phyloP scores from a whole-genome alignment of 768 basidiomycete genomes.

The Jaapia argillacea region DNA sequence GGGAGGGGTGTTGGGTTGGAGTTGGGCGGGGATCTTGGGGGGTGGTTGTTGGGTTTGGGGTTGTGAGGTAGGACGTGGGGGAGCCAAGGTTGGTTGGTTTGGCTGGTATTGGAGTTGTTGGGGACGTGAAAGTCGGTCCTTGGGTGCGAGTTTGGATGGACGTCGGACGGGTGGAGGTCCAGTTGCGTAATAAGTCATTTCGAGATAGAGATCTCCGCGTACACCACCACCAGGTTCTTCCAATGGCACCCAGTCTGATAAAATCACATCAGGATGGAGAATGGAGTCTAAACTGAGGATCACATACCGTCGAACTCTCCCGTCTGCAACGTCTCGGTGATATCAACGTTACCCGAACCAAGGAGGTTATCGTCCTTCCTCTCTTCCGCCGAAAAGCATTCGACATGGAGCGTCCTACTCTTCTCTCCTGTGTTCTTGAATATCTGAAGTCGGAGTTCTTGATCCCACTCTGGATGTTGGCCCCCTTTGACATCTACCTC shows the following conservation, averaged over 20 bases:
- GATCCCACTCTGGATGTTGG: conserved; percentile 91
- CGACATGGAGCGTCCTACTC: conserved; percentile 54
- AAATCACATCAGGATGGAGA: neutral
- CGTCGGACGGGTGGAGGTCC: conserved; percentile 36
- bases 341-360: conserved; percentile 67
- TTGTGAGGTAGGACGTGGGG: conserved; percentile 1
- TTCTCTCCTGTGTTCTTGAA: conserved; percentile 44
- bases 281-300: too few relatives aligned
- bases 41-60: neutral
- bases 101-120: neutral
- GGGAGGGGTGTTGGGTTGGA: neutral
- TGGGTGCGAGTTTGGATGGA: conserved; percentile 19
- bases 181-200: conserved; percentile 87
- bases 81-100: conserved; percentile 4
- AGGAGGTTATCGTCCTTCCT: conserved; percentile 60
- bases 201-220: conserved; percentile 82
- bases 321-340: conserved; percentile 67
- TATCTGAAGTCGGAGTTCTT: conserved; percentile 73
- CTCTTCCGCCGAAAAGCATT: conserved; percentile 75
- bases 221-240: conserved; percentile 4
- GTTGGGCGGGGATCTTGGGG: neutral
- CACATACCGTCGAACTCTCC: conserved; percentile 88
- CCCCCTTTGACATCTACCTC: conserved; percentile 76
- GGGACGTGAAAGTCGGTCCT: conserved; percentile 15
- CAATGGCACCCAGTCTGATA: conserved; percentile 8